phyloP scores from a whole-genome alignment of 2,329 filamentous ascomycete species.

The Paecilomyces variotii region DNA sequence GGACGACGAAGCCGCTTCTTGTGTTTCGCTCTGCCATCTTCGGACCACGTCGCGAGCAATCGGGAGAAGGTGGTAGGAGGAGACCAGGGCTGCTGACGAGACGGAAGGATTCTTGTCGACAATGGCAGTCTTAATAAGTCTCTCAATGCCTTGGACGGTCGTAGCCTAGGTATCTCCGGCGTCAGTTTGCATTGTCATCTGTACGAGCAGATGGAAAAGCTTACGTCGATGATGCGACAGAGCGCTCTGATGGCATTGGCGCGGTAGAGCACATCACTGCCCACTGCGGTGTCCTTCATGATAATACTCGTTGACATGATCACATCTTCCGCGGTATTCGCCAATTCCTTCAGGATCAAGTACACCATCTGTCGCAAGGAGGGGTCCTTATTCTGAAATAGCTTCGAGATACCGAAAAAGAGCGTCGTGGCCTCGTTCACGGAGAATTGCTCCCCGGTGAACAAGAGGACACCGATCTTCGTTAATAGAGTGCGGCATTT shows the following conservation, averaged over 20 bases:
- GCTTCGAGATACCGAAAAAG: conserved; percentile 98
- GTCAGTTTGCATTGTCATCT: conserved; percentile 11
- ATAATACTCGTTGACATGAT: conserved; percentile 99
- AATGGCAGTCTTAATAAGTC: conserved; percentile 97
- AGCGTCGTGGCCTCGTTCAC: conserved; percentile 95
- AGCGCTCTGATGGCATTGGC: conserved; percentile 93
- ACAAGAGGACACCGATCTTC: conserved; percentile 92
- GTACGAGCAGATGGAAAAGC: conserved; percentile 20
- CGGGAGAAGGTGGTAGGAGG: conserved; percentile 93
- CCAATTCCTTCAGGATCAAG: conserved; percentile 94
- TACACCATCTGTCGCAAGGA: conserved; percentile 98
- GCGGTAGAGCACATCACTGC: conserved; percentile 86
- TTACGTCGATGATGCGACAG: conserved; percentile 92
- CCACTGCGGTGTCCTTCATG: conserved; percentile 97
- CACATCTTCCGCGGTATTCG: conserved; percentile 90
- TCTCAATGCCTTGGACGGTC: conserved; percentile 94
- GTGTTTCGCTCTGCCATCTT: conserved; percentile 97
- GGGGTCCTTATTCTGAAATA: conserved; percentile 99
- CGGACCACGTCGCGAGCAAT: conserved; percentile 92
- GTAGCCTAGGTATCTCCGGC: conserved; percentile 55
- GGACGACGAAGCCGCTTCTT: conserved; percentile 83
- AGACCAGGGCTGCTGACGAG: conserved; percentile 89
- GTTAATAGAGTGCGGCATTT: conserved; percentile 96
- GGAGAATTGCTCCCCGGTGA: conserved; percentile 94
- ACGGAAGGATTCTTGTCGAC: conserved; percentile 98